Conservation (phyloP, 805 yeast species). For the Lipomyces kockii region DNA sequence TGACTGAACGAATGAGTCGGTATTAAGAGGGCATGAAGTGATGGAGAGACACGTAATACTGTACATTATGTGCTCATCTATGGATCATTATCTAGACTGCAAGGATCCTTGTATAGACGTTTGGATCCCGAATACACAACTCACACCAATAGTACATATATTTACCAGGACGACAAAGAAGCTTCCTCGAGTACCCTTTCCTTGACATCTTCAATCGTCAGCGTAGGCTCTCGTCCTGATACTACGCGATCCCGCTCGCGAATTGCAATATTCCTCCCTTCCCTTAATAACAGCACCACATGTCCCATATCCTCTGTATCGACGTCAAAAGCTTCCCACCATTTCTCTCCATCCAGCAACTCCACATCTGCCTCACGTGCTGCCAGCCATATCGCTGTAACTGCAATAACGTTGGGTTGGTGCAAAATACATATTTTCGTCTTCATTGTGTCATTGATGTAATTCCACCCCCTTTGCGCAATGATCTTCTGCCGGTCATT, state of each 20-base stretch:
- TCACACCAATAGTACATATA: neutral
- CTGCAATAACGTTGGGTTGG: conserved; percentile 36
- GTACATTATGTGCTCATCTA: neutral
- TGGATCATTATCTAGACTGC: neutral
- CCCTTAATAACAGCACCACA: conserved; percentile 36
- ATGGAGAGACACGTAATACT: neutral
- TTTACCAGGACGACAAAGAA: conserved; percentile 1
- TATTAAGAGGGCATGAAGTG: neutral
- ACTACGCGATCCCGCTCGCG: conserved; percentile 19
- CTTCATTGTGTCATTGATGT: conserved; percentile 30
- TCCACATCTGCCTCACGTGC: conserved; percentile 29
- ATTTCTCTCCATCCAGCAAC: conserved; percentile 38
- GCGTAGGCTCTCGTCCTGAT: conserved; percentile 7
- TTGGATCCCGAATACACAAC: neutral
- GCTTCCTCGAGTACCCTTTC: conserved; percentile 18
- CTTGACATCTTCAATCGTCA: conserved; percentile 16
- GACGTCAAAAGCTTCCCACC: conserved; percentile 36
- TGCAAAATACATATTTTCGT: conserved; percentile 28
- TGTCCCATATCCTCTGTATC: conserved; percentile 39
- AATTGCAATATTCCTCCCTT: conserved; percentile 37
- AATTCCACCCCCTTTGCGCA: conserved; percentile 32
- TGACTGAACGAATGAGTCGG: neutral
- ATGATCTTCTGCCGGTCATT: conserved; percentile 1
- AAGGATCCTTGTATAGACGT: neutral
- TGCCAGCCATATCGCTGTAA: conserved; percentile 35